Evolutionary conservation across 345 rosid genomes (phyloP).

Genomic region (Eucalyptus marginata): DNA sequence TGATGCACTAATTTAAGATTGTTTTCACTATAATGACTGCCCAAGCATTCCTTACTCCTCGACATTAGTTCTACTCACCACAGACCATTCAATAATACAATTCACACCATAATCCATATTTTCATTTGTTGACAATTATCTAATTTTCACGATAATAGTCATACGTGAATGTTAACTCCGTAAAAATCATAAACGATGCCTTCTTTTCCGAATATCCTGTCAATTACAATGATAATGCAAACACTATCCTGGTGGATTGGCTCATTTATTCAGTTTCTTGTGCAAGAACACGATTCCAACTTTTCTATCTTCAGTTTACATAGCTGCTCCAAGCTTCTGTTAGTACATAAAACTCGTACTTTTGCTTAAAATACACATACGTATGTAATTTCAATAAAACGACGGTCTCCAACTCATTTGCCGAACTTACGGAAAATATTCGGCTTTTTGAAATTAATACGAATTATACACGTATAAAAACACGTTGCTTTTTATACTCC

Average conservation of each 20-base stretch:
- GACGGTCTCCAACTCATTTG: no score
- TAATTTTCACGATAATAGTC: background rate
- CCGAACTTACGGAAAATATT: no score
- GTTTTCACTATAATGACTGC: background rate
- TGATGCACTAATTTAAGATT: accelerated
- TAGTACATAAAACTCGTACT: no score
- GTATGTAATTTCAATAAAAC: no score
- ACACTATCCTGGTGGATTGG: background rate
- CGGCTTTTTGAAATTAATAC: no score
- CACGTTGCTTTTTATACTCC: no score
- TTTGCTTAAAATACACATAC: no score
- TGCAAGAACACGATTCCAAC: background rate
- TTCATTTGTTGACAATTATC: accelerated
- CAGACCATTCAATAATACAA: background rate
- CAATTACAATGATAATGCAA: background rate
- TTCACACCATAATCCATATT: background rate
- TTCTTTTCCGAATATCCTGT: background rate
- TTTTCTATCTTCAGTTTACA: background rate
- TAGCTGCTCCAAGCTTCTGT: no score
- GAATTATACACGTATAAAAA: no score
- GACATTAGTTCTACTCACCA: background rate
- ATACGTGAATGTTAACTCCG: background rate
- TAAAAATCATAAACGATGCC: background rate
- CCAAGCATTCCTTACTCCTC: background rate
- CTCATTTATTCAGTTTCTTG: background rate